These are phyloP conservation scores for Linnemannia elongata DNA, from an alignment of 192 early-diverging fungal genomes.

Conservation along the genomic window DNA sequence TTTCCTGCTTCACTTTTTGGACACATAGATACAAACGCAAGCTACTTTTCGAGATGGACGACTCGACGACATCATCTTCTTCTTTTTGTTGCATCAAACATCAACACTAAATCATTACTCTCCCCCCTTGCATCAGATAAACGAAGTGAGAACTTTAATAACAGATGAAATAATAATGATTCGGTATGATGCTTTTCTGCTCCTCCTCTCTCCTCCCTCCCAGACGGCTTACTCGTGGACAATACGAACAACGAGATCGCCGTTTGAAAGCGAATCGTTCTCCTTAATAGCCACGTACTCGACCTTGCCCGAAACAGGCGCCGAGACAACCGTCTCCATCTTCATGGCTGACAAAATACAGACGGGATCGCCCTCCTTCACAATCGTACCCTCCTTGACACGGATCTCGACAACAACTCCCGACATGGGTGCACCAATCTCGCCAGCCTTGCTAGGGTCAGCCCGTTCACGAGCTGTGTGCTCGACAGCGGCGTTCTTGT, in stretches of 20 bases:
- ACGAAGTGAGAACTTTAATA: not conserved
- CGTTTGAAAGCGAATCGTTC: slow-evolving; percentile 84
- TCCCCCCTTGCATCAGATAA: not conserved
- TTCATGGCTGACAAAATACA: slow-evolving; percentile 98
- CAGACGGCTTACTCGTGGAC: slow-evolving; percentile 55
- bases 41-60: too few relatives aligned
- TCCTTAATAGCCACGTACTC: slow-evolving; percentile 78
- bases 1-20: not conserved
- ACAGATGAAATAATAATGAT: not conserved
- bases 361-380: slow-evolving; percentile 93
- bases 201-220: not conserved
- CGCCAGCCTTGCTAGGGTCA: slow-evolving; percentile 78
- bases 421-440: slow-evolving; percentile 96
- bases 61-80: too few relatives aligned
- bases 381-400: slow-evolving; percentile 80
- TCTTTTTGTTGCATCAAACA: too few relatives aligned
- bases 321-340: slow-evolving; percentile 95
- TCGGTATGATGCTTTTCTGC: not conserved
- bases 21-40: too few relatives aligned
- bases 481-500: slow-evolving; percentile 74
- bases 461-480: slow-evolving; percentile 81
- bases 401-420: slow-evolving; percentile 95
- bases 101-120: not conserved
- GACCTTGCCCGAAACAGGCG: slow-evolving; percentile 82
- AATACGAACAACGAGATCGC: slow-evolving; percentile 86